Conservation (phyloP, 345 rosid species). For the Raphanus sativus region DNA sequence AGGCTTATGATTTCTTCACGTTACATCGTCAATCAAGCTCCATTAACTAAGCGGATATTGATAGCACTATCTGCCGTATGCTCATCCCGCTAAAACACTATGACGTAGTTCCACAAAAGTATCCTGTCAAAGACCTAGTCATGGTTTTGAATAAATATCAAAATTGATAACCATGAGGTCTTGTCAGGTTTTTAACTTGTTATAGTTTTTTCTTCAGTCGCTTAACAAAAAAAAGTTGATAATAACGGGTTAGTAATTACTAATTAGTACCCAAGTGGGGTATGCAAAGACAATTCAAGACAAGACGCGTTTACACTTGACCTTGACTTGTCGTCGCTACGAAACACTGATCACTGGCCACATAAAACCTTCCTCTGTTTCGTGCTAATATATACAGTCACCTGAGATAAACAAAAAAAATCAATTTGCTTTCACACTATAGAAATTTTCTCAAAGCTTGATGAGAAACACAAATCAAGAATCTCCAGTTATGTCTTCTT, state of each 20-base stretch:
- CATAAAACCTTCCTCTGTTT: background rate
- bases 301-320: conserved; percentile 22
- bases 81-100: background rate
- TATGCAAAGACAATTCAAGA: background rate
- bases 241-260: background rate
- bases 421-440: background rate
- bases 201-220: background rate
- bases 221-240: background rate
- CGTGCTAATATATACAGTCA: background rate
- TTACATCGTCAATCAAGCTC: background rate
- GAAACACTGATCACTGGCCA: background rate
- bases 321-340: conserved; percentile 20
- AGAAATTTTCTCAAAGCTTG: background rate
- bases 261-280: background rate
- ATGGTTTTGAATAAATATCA: background rate
- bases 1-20: background rate
- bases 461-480: conserved; percentile 1
- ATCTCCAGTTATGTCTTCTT: conserved; percentile 15
- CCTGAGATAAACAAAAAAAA: background rate
- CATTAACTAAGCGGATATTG: background rate
- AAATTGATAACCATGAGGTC: background rate
- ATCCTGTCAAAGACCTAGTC: background rate
- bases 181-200: background rate
- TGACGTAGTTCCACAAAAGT: background rate
- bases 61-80: background rate